Evolutionary conservation across 176 grass and related monocot species (phyloP).

Genomic region (Thinopyrum elongatum): DNA sequence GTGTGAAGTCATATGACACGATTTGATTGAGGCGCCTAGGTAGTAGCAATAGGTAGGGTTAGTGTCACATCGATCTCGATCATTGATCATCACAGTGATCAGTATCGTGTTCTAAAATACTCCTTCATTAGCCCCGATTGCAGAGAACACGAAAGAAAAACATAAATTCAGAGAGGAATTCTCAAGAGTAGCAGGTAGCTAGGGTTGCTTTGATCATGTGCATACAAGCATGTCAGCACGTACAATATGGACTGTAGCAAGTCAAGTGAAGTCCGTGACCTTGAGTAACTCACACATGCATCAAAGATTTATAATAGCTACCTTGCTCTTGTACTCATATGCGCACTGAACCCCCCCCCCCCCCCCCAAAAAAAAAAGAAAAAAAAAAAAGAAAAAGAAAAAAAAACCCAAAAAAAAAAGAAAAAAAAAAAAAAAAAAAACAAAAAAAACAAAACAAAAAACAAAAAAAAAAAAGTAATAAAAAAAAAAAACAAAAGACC

Average conservation of each 20-base stretch:
- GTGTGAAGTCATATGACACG: neutral
- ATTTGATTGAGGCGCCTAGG: neutral
- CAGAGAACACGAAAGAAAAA: neutral
- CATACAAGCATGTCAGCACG: conserved; percentile 4
- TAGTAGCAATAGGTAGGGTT: neutral
- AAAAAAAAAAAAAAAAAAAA: too few relatives aligned
- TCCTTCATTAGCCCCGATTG: neutral
- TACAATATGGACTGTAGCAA: neutral
- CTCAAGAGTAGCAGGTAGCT: conserved; percentile 1
- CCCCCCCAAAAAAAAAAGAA: too few relatives aligned
- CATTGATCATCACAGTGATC: neutral
- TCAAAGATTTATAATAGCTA: neutral
- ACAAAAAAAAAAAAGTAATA: too few relatives aligned
- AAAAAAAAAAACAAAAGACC: too few relatives aligned
- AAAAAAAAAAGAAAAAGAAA: too few relatives aligned
- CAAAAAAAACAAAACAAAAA: too few relatives aligned
- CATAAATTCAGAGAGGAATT: conserved; percentile 8
- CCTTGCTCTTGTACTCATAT: neutral
- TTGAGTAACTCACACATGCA: neutral
- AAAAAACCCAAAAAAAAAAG: too few relatives aligned
- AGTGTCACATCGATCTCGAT: neutral
- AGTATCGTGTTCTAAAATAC: neutral
- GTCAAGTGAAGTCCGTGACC: conserved; percentile 39
- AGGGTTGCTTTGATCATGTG: conserved; percentile 16
- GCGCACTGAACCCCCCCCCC: neutral